Evolutionary conservation across 805 yeast species (phyloP).

Genomic region (Pichia occidentalis): DNA sequence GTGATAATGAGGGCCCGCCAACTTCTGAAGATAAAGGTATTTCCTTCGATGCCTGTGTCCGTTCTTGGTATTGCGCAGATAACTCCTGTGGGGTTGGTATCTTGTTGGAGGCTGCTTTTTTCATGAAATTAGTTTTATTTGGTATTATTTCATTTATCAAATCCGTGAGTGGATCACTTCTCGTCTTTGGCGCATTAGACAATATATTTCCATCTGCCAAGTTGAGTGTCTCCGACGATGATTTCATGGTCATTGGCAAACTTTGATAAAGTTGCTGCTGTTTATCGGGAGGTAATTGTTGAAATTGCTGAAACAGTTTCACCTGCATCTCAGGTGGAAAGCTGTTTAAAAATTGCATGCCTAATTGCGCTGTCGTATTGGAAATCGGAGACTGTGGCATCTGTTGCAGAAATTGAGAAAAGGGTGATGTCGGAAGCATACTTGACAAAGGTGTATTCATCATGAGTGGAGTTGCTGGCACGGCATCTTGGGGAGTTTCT

Average conservation of each 20-base stretch:
- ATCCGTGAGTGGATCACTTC: too few relatives aligned
- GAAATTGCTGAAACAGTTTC: conserved; percentile 13
- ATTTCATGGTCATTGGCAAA: conserved; percentile 9
- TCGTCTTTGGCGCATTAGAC: too few relatives aligned
- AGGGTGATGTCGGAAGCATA: conserved; percentile 12
- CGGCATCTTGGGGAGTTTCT: conserved; percentile 2
- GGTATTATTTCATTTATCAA: conserved; percentile 2
- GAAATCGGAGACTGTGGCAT: conserved; percentile 10
- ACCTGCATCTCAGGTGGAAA: conserved; percentile 15
- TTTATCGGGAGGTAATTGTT: conserved; percentile 15
- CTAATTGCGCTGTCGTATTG: conserved; percentile 12
- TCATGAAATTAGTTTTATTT: conserved; percentile 9
- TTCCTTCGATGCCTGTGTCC: conserved; percentile 10
- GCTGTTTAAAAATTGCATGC: conserved; percentile 12
- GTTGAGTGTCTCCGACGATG: conserved; percentile 1
- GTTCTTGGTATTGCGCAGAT: conserved; percentile 19
- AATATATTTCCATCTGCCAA: conserved; percentile 1
- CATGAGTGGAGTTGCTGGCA: conserved; percentile 6
- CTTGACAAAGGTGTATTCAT: conserved; percentile 2
- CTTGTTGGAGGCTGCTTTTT: not conserved
- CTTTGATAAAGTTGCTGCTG: conserved; percentile 17
- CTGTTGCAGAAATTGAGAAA: conserved; percentile 13
- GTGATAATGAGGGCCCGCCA: conserved; percentile 24
- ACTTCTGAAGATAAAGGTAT: not conserved
- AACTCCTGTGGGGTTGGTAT: conserved; percentile 19